Conservation (phyloP, 306 rosid species). For the Begonia masoniana region DNA sequence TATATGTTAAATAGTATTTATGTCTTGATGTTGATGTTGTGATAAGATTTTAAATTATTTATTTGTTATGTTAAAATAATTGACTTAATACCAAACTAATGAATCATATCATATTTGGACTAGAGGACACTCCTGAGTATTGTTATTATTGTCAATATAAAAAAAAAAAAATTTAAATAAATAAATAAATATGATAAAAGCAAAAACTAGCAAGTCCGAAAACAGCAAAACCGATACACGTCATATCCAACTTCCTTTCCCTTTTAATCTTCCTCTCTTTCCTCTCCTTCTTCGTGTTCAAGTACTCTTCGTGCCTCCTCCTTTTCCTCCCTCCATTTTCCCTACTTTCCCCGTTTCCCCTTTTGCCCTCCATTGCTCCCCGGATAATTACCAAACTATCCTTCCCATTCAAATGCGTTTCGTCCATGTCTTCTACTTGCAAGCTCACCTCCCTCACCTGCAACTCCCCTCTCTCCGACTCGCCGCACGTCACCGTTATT, state of each 20-base stretch:
- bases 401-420: constrained; percentile 40
- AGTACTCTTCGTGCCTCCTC: constrained; percentile 24
- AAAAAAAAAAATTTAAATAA: too few relatives aligned
- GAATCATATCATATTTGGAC: too few relatives aligned
- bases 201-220: constrained; percentile 13
- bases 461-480: constrained; percentile 28
- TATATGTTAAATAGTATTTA: too few relatives aligned
- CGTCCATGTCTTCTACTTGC: constrained; percentile 70
- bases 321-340: constrained; percentile 5
- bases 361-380: constrained; percentile 36
- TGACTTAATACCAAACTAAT: too few relatives aligned
- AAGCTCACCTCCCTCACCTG: constrained; percentile 52
- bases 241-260: constrained; percentile 49
- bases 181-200: too few relatives aligned
- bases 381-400: constrained; percentile 53
- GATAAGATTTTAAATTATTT: too few relatives aligned
- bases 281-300: constrained; percentile 29
- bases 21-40: too few relatives aligned
- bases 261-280: constrained; percentile 29
- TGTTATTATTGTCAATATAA: too few relatives aligned
- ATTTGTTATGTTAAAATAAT: too few relatives aligned
- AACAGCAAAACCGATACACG: constrained; percentile 34
- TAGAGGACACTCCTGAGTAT: too few relatives aligned
- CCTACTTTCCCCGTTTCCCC: constrained; percentile 11
- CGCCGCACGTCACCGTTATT: constrained; percentile 30